phyloP scores from a whole-genome alignment of 441 rosid species.

The Lepidium campestre region DNA sequence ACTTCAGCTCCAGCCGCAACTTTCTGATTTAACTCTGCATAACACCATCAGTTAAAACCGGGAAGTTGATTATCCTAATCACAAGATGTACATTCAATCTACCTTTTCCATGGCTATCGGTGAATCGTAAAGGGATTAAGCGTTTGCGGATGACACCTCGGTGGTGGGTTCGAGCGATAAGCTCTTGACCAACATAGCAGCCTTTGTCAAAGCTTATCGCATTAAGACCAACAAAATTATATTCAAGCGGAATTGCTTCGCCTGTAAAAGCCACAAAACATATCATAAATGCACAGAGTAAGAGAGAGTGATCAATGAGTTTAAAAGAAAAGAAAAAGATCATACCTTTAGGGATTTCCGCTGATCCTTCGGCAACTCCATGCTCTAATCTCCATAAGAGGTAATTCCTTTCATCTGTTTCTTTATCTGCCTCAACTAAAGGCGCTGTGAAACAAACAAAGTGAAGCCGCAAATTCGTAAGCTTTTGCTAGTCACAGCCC shows the following conservation, averaged over 20 bases:
- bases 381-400: constrained; percentile 68
- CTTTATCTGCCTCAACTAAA: constrained; percentile 70
- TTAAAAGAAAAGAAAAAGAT: neutral
- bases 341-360: constrained; percentile 83
- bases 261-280: constrained; percentile 36
- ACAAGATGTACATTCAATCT: neutral
- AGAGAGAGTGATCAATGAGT: neutral
- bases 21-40: constrained; percentile 50
- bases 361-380: constrained; percentile 91
- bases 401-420: constrained; percentile 69
- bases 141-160: constrained; percentile 87
- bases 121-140: constrained; percentile 62
- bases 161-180: constrained; percentile 90
- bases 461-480: neutral
- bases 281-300: neutral
- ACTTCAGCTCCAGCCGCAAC: constrained; percentile 68
- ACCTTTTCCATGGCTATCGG: constrained; percentile 54
- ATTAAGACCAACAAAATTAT: constrained; percentile 76
- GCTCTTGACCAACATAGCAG: constrained; percentile 95
- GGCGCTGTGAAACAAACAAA: constrained; percentile 56
- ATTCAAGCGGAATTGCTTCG: constrained; percentile 85
- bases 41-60: neutral
- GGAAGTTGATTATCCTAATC: neutral
- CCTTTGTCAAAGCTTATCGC: constrained; percentile 96
- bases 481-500: neutral